Base-by-base conservation (phyloP, 2,329 filamentous ascomycete genomes). In the Phoma sp. region DNA sequence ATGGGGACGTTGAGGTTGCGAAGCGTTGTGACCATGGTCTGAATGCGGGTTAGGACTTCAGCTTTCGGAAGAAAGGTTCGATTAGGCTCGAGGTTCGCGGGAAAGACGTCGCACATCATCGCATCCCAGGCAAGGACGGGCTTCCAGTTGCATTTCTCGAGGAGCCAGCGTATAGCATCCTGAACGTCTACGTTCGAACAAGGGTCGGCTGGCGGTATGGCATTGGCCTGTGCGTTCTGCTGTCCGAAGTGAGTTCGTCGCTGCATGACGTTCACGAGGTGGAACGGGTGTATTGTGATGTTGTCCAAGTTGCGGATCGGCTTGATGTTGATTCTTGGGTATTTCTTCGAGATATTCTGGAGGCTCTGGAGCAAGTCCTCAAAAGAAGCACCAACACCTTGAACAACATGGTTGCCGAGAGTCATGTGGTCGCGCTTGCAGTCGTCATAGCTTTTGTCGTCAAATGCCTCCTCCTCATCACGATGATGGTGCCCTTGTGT, bases 91-190 rank as follows among this genome's bases (percentile, higher is more conserved):
- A 74, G 62, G 44, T 75, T 75, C 1, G 64, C 68, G 6, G 73
- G 73, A 31, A 74, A 75, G 2, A 71, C 72, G 39, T 75, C 73
- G 47, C 69, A 74, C 71, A 74, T 73, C 69, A 75, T 67, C 27
- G 38, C 62, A 17, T 73, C 71, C 73, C 72, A 75, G 8, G 66
- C 61, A 1, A 75, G 59, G 10, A 72, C 65, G 0, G 73, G 72
- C 43, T 64, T 72, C 71, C 71, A 75, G 36, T 63, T 58, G 49
- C 71, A 74, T 40, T 69, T 68, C 22, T 65, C 54, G 3, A 65
- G 62, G 21, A 75, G 51, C 71, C 70, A 75, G 29, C 62, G 67
- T 19, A 75, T 57, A 6, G 71, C 66, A 15, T 69, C 64, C 44
- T 74, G 69, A n/a, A 74, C 66, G 19, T 70, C 62, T n/a, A 65